Evolutionary conservation across 495 filamentous ascomycete species (phyloP).

Genomic region (Aspergillus olivimuriae): DNA sequence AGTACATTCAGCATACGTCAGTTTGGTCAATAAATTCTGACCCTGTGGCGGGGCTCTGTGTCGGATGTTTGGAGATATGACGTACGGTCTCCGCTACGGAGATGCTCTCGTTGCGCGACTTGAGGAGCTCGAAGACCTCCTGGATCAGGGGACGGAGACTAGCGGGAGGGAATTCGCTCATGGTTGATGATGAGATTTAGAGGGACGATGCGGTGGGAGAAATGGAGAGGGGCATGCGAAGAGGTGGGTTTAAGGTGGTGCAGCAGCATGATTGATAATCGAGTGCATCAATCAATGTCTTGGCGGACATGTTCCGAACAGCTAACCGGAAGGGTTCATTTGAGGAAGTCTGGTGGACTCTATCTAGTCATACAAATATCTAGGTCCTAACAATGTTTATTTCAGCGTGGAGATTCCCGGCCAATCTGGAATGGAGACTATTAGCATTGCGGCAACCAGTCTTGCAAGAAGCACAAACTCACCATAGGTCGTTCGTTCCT

Average conservation of each 20-base stretch:
- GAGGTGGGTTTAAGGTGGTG: background rate
- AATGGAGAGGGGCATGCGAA: background rate
- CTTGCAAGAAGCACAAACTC: conserved; percentile 25
- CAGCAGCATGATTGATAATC: background rate
- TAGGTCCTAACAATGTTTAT: too few species aligned
- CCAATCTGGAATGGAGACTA: background rate
- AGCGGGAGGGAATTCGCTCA: conserved; percentile 39
- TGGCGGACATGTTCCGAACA: background rate
- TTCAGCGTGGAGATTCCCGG: background rate
- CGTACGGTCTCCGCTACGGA: conserved; percentile 56
- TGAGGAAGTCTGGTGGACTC: background rate
- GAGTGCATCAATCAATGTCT: background rate
- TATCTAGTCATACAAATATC: background rate
- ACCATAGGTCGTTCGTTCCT: conserved; percentile 58
- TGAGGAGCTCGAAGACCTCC: conserved; percentile 47
- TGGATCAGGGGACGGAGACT: conserved; percentile 41
- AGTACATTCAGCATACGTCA: too few species aligned
- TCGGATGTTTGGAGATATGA: conserved; percentile 4
- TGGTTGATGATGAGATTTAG: background rate
- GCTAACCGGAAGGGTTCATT: background rate
- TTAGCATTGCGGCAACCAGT: background rate
- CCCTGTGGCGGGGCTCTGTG: too few species aligned
- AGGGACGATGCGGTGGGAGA: background rate
- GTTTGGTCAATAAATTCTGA: too few species aligned
- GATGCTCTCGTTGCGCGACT: conserved; percentile 45